Evolutionary conservation across 345 rosid genomes (phyloP).

Genomic region (Eucalyptus marginata): DNA sequence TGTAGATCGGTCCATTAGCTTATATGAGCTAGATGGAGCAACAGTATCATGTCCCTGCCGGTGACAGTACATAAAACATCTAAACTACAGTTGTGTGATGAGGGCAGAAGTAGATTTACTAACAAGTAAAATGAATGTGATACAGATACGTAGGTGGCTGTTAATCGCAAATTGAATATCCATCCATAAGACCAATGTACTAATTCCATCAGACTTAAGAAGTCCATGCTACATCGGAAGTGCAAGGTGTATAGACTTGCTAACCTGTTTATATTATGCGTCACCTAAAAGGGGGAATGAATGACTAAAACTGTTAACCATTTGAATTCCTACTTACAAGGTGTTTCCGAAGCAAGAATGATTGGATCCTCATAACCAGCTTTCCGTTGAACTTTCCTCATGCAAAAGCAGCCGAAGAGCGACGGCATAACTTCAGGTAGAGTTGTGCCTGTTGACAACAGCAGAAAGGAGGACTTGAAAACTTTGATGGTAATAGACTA

Average conservation of each 20-base stretch:
- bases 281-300: not conserved
- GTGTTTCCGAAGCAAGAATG: slow-evolving; percentile 71
- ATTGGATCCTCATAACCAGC: slow-evolving; percentile 33
- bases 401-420: slow-evolving; percentile 29
- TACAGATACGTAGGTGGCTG: rapidly evolving
- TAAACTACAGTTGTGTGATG: not conserved
- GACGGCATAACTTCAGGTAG: slow-evolving; percentile 25
- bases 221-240: rapidly evolving
- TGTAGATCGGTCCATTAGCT: not conserved
- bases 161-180: not conserved
- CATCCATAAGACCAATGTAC: not conserved
- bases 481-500: not conserved
- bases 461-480: not conserved
- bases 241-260: not conserved
- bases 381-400: slow-evolving; percentile 11
- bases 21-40: not conserved
- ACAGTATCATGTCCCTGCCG: not conserved
- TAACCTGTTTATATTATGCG: not conserved
- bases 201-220: not conserved
- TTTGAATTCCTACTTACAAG: slow-evolving; percentile 41
- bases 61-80: not conserved
- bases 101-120: not conserved
- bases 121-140: not conserved
- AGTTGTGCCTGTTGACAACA: not conserved
- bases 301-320: not conserved